Conservation (phyloP, 1,284 basidiomycete species). For the Thelephora terrestris region DNA sequence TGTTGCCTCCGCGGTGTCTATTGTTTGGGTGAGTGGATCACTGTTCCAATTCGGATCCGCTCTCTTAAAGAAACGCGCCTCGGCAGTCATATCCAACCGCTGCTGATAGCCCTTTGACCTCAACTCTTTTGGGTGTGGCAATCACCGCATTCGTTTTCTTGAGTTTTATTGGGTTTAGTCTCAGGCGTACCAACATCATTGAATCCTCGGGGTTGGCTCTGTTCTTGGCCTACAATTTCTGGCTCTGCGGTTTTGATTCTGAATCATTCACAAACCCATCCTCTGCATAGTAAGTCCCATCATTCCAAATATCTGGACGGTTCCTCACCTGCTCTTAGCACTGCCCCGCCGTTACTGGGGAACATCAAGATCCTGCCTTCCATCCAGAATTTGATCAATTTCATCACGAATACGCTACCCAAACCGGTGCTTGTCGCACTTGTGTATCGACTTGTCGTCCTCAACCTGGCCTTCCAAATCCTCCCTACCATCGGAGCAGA, state of each 20-base stretch:
- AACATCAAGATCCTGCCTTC: constrained; percentile 78
- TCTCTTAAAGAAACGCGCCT: not conserved
- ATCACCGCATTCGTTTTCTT: constrained; percentile 71
- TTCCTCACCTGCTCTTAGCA: constrained; percentile 28
- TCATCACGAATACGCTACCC: constrained; percentile 72
- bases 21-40: constrained; percentile 49
- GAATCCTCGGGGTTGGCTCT: constrained; percentile 83
- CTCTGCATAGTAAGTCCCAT: constrained; percentile 56
- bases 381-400: constrained; percentile 66
- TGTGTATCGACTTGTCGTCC: constrained; percentile 70
- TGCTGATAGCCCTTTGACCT: constrained; percentile 74
- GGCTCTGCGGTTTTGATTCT: constrained; percentile 71
- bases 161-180: constrained; percentile 80
- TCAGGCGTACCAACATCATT: constrained; percentile 86
- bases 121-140: constrained; percentile 74
- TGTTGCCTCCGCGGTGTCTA: constrained; percentile 73
- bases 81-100: constrained; percentile 65
- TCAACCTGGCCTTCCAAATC: constrained; percentile 82
- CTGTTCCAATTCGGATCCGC: not conserved
- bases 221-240: constrained; percentile 80
- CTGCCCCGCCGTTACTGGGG: constrained; percentile 46
- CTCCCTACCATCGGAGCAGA: constrained; percentile 76
- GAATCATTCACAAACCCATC: constrained; percentile 57
- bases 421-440: constrained; percentile 80
- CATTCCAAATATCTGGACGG: not conserved